These are phyloP conservation scores for Penicillium cosmopolitanum DNA, from an alignment of 495 filamentous ascomycete genomes.

Conservation along the genomic window DNA sequence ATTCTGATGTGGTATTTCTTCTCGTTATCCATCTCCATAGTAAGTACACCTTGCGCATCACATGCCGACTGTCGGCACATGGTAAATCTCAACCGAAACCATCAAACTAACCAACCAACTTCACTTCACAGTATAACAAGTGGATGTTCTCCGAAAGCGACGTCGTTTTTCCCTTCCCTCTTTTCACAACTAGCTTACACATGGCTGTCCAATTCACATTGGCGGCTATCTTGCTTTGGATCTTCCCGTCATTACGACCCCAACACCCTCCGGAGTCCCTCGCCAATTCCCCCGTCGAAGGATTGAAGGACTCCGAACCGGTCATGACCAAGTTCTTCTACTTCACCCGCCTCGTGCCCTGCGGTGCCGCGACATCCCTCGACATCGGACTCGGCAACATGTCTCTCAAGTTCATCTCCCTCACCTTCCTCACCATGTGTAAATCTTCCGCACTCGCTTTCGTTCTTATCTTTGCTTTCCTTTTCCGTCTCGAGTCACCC, in stretches of 20 bases:
- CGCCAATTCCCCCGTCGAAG: constrained; percentile 51
- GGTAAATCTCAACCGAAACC: not conserved
- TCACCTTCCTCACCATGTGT: constrained; percentile 99
- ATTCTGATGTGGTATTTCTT: constrained; percentile 94
- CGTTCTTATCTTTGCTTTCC: constrained; percentile 92
- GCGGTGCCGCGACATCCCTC: constrained; percentile 88
- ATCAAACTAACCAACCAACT: not conserved
- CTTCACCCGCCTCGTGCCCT: constrained; percentile 88
- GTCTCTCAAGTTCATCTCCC: constrained; percentile 89
- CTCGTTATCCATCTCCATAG: constrained; percentile 91
- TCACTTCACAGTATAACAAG: constrained; percentile 82
- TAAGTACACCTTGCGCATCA: constrained; percentile 49
- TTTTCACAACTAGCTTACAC: constrained; percentile 94
- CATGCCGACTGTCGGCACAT: no score
- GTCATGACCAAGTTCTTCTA: constrained; percentile 91
- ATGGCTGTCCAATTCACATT: constrained; percentile 96
- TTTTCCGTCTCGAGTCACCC: constrained; percentile 88
- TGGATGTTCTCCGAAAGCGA: constrained; percentile 96
- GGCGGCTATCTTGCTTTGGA: constrained; percentile 75
- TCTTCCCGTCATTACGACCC: constrained; percentile 85
- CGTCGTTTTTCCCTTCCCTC: constrained; percentile 88
- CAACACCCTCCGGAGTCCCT: constrained; percentile 50
- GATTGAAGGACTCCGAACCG: constrained; percentile 58
- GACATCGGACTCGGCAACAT: constrained; percentile 98
- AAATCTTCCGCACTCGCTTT: constrained; percentile 97